Conservation (phyloP, 2,329 filamentous ascomycete genomes). For the Hirsutella minnesotensis region DNA sequence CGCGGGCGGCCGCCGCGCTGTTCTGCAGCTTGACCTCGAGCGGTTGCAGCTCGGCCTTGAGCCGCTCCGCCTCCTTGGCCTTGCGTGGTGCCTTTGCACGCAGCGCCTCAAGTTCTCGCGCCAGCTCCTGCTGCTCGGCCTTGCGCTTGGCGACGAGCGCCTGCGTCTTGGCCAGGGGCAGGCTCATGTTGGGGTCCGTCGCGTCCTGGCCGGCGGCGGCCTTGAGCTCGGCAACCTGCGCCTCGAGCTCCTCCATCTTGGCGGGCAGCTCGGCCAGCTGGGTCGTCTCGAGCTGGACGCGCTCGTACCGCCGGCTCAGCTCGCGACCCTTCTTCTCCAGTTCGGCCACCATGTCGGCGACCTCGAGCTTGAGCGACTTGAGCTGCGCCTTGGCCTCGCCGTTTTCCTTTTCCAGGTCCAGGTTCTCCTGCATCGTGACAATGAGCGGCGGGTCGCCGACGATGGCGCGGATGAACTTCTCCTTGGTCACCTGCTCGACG, state of each 20-base stretch:
- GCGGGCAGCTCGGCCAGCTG: slow-evolving; percentile 38
- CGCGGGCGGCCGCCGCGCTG: slow-evolving; percentile 54
- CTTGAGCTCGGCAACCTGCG: slow-evolving; percentile 32
- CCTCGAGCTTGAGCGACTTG: slow-evolving; percentile 69
- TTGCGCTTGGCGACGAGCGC: slow-evolving; percentile 39
- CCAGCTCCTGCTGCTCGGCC: slow-evolving; percentile 40
- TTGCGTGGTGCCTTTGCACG: slow-evolving; percentile 52
- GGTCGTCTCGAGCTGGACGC: slow-evolving; percentile 33
- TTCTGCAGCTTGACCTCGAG: slow-evolving; percentile 56
- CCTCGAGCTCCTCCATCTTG: slow-evolving; percentile 36
- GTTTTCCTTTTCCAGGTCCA: slow-evolving; percentile 58
- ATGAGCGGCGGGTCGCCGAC: slow-evolving; percentile 83
- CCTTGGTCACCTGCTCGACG: slow-evolving; percentile 96
- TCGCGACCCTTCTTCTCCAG: slow-evolving; percentile 55
- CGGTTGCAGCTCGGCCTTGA: slow-evolving; percentile 56
- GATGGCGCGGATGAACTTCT: slow-evolving; percentile 90
- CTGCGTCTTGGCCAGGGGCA: slow-evolving; percentile 46
- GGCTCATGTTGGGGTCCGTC: slow-evolving; percentile 32
- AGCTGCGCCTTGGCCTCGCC: slow-evolving; percentile 62
- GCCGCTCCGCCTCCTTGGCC: slow-evolving; percentile 52
- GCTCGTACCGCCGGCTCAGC: slow-evolving; percentile 42
- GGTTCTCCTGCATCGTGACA: slow-evolving; percentile 71
- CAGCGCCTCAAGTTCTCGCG: slow-evolving; percentile 51
- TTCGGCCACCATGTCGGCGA: slow-evolving; percentile 58
- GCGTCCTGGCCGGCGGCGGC: slow-evolving; percentile 17